These are phyloP conservation scores for Acanthochlamys bracteata DNA, from an alignment of 106 monocot genomes.

Conservation along the genomic window DNA sequence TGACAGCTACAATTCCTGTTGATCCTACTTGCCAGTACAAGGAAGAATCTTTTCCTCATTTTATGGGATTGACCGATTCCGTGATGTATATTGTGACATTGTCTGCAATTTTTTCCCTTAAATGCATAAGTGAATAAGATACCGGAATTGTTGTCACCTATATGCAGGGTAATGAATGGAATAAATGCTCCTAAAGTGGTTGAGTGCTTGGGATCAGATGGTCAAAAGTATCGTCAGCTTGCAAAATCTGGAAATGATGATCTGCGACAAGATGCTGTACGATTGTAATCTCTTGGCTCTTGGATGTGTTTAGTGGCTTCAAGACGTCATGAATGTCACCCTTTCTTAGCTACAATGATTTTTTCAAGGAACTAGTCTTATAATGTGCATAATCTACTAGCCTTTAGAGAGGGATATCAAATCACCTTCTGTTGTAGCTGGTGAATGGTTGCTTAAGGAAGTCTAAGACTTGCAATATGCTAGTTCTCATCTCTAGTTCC, in stretches of 20 bases:
- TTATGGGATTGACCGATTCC: slow-evolving; percentile 74
- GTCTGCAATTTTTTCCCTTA: too few species aligned
- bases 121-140: too few species aligned
- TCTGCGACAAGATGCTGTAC: slow-evolving; percentile 97
- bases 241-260: slow-evolving; percentile 99
- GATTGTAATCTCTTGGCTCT: slow-evolving; percentile 6
- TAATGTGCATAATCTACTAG: too few species aligned
- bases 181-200: slow-evolving; percentile 94
- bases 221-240: slow-evolving; percentile 87
- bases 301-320: too few species aligned
- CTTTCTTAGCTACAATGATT: too few species aligned
- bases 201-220: slow-evolving; percentile 96
- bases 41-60: slow-evolving; percentile 95
- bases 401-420: too few species aligned
- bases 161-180: slow-evolving; percentile 92
- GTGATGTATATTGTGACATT: slow-evolving; percentile 41
- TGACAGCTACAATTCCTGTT: slow-evolving; percentile 75
- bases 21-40: slow-evolving; percentile 75
- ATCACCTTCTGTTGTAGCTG: too few species aligned
- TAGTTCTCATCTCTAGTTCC: too few species aligned
- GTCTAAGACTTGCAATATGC: too few species aligned
- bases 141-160: background rate
- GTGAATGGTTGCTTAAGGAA: too few species aligned
- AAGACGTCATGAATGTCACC: too few species aligned
- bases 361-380: too few species aligned